phyloP scores from a whole-genome alignment of 2,329 filamentous ascomycete species.

The Chrysoporthe deuterocubensis region DNA sequence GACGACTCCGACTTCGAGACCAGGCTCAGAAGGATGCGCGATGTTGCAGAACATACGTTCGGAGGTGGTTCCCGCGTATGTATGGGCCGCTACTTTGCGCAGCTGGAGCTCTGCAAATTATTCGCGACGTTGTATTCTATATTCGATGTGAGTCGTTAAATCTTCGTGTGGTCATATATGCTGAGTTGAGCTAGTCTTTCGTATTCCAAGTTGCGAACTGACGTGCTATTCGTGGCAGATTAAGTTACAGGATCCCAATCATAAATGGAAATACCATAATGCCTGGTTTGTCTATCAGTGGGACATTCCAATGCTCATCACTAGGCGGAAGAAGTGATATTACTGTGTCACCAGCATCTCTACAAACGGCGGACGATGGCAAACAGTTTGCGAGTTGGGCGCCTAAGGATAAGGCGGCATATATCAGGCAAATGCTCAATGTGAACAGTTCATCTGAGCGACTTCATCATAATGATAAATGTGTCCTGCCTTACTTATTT shows the following conservation, averaged over 20 bases:
- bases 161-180: not conserved
- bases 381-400: too few relatives aligned
- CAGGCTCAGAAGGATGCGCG: conserved; percentile 2
- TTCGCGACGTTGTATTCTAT: conserved; percentile 20
- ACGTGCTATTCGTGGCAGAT: not conserved
- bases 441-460: too few relatives aligned
- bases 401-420: too few relatives aligned
- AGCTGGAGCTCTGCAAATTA: conserved; percentile 21
- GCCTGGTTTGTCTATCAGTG: conserved; percentile 19
- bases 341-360: too few relatives aligned
- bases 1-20: not conserved
- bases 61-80: conserved; percentile 16
- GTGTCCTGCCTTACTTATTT: too few relatives aligned
- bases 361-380: too few relatives aligned
- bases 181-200: not conserved
- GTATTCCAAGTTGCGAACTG: not conserved
- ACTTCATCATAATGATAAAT: too few relatives aligned
- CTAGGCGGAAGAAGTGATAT: not conserved
- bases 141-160: conserved; percentile 16
- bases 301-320: conserved; percentile 18
- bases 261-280: conserved; percentile 13
- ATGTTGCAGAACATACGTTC: conserved; percentile 17
- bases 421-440: too few relatives aligned
- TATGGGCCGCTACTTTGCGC: conserved; percentile 18
- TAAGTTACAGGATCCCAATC: conserved; percentile 3